A percentile compares a stretch with the other conserved stretches of the same genome.
These are phyloP conservation scores for Nephelium lappaceum DNA, from an alignment of 345 rosid genomes.

Conservation along the genomic window DNA sequence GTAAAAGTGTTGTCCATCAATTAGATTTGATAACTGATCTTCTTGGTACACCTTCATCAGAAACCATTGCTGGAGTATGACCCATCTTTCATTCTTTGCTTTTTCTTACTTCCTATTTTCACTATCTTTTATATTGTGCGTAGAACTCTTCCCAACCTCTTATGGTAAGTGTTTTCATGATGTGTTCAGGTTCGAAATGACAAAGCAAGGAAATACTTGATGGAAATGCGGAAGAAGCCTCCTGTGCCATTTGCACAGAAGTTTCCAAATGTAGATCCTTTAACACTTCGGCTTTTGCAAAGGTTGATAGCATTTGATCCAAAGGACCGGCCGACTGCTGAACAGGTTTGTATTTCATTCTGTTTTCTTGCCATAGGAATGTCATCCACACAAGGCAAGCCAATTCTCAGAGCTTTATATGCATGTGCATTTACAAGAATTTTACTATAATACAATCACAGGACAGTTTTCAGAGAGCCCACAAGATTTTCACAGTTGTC, in stretches of 20 bases:
- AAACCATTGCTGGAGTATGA: constrained; percentile 85
- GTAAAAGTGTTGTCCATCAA: constrained; percentile 97
- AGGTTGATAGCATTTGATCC: constrained; percentile 95
- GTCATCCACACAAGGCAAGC: neutral
- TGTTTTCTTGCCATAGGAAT: constrained; percentile 4
- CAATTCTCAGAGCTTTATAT: neutral
- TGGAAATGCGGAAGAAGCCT: constrained; percentile 79
- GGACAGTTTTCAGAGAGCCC: neutral
- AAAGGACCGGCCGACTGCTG: constrained; percentile 90
- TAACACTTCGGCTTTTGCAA: constrained; percentile 71
- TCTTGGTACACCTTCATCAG: constrained; percentile 88
- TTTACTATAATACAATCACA: neutral
- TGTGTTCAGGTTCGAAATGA: constrained; percentile 88
- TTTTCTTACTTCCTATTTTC: neutral
- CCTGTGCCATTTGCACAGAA: constrained; percentile 73
- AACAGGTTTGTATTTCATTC: constrained; percentile 56
- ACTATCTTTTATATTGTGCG: neutral
- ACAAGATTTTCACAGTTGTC: too few species aligned
- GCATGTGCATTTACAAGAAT: neutral
- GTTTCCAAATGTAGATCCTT: constrained; percentile 87
- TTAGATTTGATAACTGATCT: constrained; percentile 95
- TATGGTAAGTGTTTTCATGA: neutral
- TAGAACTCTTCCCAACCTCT: neutral
- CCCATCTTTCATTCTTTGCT: constrained; percentile 20
- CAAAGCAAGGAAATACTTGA: constrained; percentile 85